Conservation (phyloP, 306 rosid genomes). For the Biancaea sappan region DNA sequence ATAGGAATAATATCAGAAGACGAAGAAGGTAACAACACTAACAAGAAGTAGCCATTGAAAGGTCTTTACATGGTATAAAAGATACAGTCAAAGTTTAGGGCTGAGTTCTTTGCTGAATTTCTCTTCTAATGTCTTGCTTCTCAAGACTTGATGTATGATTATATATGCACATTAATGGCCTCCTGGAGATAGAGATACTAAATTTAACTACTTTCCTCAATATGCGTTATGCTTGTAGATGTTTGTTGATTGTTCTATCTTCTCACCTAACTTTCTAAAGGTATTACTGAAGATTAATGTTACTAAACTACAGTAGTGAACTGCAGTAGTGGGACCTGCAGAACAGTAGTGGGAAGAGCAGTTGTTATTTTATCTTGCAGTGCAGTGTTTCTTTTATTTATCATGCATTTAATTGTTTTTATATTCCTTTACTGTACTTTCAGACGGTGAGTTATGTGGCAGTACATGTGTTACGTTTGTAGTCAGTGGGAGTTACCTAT, state of each 20-base stretch:
- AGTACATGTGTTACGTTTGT: too few relatives aligned
- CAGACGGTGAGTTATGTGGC: too few relatives aligned
- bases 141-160: neutral
- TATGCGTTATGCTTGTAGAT: neutral
- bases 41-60: neutral
- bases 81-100: constrained; percentile 3
- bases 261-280: neutral
- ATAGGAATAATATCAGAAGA: neutral
- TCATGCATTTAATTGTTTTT: too few relatives aligned
- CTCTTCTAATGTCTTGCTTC: neutral
- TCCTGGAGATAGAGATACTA: neutral
- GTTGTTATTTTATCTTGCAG: too few relatives aligned
- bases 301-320: too few relatives aligned
- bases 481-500: too few relatives aligned
- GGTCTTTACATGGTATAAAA: neutral
- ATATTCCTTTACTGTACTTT: too few relatives aligned
- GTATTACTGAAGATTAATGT: constrained; percentile 3
- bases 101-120: neutral
- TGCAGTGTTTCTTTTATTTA: too few relatives aligned
- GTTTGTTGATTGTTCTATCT: neutral
- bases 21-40: neutral
- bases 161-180: neutral
- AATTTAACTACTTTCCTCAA: neutral
- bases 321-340: too few relatives aligned
- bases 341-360: too few relatives aligned